Base-by-base conservation (phyloP, 768 basidiomycete species). In the Boletus fagicola region DNA sequence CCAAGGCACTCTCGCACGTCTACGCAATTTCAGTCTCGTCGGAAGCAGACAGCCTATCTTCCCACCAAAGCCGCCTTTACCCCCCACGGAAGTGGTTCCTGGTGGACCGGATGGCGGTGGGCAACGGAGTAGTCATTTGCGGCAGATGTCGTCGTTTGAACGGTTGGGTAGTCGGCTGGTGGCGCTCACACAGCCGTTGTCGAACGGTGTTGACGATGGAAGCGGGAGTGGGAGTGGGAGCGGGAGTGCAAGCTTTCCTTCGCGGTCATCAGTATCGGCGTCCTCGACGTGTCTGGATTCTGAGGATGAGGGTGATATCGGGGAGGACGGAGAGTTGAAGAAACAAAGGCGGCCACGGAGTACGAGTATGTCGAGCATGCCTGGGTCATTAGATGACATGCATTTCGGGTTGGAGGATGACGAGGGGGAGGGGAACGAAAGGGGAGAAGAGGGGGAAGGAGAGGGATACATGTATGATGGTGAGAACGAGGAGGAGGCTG, bases 361-460 rank as follows among this genome's bases (percentile, higher is more conserved):
- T 59, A 77, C 81, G 65, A 91, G 91, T 61, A 82, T 88, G 71
- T 83, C 84, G 43, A 93, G 91, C 67, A 93, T 95, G 88, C 92
- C 91, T 13, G 92, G 92, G 31, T 88, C 90, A 22, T 72, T 93
- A 58, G 83, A 87, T 50, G 82, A 87, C 59, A 77, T 80, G 65
- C 76, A 82, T 49, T 83, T 84, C 59, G 82, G 75, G 16, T 71
- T 82, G 59, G 81, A 82, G 43, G 81, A 83, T 12, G 80, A 78
- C 8, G 83, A 82, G 10, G 76, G 74, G 0, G 75, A 73, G 13
- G 65, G 63, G 4, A 75, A 75, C 0, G 74, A 70, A 28, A 65
- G 65, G 15, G 68, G 61, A 1, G 67, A 66, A 4, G 71, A 63
- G 1, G 73, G 72, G 11, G 70, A 72, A 5, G 71, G 72, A n/a